Base-by-base conservation (phyloP, 2,329 filamentous ascomycete species). In the Amauroascus niger region DNA sequence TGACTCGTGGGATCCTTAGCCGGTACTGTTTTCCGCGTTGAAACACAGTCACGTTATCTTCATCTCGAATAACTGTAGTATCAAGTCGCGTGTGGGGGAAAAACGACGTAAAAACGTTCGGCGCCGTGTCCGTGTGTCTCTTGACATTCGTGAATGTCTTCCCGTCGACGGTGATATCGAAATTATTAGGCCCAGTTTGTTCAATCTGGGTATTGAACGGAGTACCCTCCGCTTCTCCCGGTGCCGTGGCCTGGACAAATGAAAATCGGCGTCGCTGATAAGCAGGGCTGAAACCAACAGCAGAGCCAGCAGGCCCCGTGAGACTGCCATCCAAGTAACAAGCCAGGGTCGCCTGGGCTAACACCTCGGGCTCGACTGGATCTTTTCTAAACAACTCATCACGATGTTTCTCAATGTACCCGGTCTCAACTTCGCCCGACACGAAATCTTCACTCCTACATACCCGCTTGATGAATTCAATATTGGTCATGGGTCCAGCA, bases 381-480 rank as follows among this genome's bases (percentile, higher is more conserved):
- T 79, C 70, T 0, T 79, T 77, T 20, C 76, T 74, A 66, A 97
- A 97, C 1, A 98, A 78, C 59, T 89, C 85, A 9, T 82, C 78
- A 55, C 80, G 79, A 72, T 94, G 86, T 69, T 95, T 95, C 52
- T 90, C 84, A 60, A 98, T 97, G 67, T 95, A 98, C 0, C 91
- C 91, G 0, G 93, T 98, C 70, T 98, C 91, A 13, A 98, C 89
- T 18, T 93, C 82, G 7, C 91, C 93, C 9, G 79, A 79, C 54
- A 95, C 79, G 65, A 98, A 98, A 48, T 86, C 87, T 0, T 81
- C 79, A 56, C 86, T 89, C 44, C 82, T 79, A 67, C 89, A 95
- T 53, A 96, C 78, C 7, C 83, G 80, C 74, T 97, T 97, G 55
- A 98, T 73, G 65, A 98, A 98, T 68, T 97, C 93, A 57, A 98